These are phyloP conservation scores for Cerioporus squamosus DNA, from an alignment of 1,284 basidiomycete species.

Conservation along the genomic window DNA sequence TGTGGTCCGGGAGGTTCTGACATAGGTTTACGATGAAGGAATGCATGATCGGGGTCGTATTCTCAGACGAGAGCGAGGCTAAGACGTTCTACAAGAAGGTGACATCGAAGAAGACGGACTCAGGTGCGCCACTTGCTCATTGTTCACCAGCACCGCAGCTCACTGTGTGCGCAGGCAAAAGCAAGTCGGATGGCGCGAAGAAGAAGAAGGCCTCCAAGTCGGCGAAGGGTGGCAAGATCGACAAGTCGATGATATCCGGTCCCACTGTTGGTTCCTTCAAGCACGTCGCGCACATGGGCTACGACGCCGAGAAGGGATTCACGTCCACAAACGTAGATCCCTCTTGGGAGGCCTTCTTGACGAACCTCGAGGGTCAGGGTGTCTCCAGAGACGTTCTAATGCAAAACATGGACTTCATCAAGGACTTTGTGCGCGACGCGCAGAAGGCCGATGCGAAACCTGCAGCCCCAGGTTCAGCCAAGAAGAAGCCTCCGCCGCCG, in stretches of 20 bases:
- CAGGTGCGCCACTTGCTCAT: constrained; percentile 47
- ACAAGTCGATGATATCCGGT: constrained; percentile 91
- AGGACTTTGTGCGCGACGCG: constrained; percentile 76
- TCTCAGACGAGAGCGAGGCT: constrained; percentile 88
- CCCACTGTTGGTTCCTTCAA: constrained; percentile 83
- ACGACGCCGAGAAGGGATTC: constrained; percentile 86
- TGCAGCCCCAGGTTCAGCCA: constrained; percentile 33
- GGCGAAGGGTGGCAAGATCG: constrained; percentile 70
- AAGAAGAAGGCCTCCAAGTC: constrained; percentile 59
- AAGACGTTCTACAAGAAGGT: constrained; percentile 92
- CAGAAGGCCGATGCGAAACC: constrained; percentile 36
- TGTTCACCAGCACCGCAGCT: not conserved
- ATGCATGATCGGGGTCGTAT: constrained; percentile 91
- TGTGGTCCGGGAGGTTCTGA: constrained; percentile 2
- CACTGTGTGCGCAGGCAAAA: constrained; percentile 31
- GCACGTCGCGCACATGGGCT: constrained; percentile 96
- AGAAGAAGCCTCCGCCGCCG: constrained; percentile 61
- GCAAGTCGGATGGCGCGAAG: constrained; percentile 42
- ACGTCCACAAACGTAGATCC: constrained; percentile 90
- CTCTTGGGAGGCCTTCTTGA: constrained; percentile 85
- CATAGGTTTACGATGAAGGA: constrained; percentile 48
- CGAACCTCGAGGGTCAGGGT: constrained; percentile 73
- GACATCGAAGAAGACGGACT: constrained; percentile 65
- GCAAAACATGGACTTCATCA: constrained; percentile 90
- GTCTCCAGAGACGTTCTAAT: constrained; percentile 66